Evolutionary conservation across 257 asterid species (phyloP).

Genomic region (Rehmannia glutinosa): DNA sequence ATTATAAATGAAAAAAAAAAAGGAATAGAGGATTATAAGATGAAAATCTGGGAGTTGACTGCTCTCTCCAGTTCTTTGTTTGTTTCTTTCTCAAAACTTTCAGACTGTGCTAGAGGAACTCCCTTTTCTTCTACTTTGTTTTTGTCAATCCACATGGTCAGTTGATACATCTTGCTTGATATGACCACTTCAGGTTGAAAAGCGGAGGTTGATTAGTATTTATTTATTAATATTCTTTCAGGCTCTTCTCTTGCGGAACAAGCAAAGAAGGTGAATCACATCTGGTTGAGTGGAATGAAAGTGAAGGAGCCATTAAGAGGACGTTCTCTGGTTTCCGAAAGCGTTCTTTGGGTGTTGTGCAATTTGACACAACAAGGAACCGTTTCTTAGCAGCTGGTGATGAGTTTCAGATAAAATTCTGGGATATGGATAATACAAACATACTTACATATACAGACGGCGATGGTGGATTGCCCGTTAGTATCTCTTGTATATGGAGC

Average conservation of each 20-base stretch:
- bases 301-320: slow-evolving; percentile 91
- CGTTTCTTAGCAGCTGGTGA: slow-evolving; percentile 94
- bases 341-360: slow-evolving; percentile 87
- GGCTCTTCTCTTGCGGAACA: slow-evolving; percentile 93
- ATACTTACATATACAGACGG: slow-evolving; percentile 67
- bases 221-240: slow-evolving; percentile 32
- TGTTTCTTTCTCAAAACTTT: too few species aligned
- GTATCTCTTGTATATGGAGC: slow-evolving; percentile 40
- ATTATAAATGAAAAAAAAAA: too few species aligned
- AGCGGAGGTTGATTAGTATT: background rate
- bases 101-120: too few species aligned
- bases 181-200: too few species aligned
- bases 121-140: too few species aligned
- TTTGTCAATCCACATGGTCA: too few species aligned
- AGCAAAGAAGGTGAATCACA: slow-evolving; percentile 96
- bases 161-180: too few species aligned
- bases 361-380: slow-evolving; percentile 81
- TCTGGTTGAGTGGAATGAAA: slow-evolving; percentile 95
- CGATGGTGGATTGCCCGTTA: slow-evolving; percentile 92
- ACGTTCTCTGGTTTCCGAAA: slow-evolving; percentile 79
- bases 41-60: too few species aligned
- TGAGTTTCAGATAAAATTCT: slow-evolving; percentile 86
- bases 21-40: too few species aligned
- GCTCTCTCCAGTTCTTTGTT: too few species aligned
- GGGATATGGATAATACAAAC: slow-evolving; percentile 86